These are phyloP conservation scores for Senecio squalidus DNA, from an alignment of 140 eudicot genomes.

Conservation along the genomic window DNA sequence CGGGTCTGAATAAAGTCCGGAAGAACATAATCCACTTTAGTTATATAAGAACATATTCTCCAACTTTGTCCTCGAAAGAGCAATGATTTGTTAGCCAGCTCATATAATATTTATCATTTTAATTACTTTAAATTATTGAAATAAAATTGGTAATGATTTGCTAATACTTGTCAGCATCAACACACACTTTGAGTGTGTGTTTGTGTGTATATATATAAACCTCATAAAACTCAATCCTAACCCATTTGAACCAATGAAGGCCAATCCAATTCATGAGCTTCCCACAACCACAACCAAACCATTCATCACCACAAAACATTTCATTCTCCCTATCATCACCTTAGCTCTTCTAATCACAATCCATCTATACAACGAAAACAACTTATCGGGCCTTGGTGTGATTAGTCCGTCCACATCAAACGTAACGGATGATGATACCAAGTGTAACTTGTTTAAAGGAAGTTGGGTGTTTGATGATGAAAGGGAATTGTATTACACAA, in stretches of 20 bases:
- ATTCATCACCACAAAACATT: slow-evolving; percentile 30
- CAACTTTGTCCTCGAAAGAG: slow-evolving; percentile 29
- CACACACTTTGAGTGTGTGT: slow-evolving; percentile 17
- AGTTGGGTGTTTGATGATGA: slow-evolving; percentile 69
- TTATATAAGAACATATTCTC: slow-evolving; percentile 19
- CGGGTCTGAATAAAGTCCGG: no score
- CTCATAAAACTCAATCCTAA: slow-evolving; percentile 18
- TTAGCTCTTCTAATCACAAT: slow-evolving; percentile 38
- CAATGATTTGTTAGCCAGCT: slow-evolving; percentile 39
- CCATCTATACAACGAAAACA: slow-evolving; percentile 39
- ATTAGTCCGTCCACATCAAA: slow-evolving; percentile 3
- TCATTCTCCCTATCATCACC: slow-evolving; percentile 34
- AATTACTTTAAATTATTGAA: not conserved
- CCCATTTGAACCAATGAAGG: slow-evolving; percentile 39
- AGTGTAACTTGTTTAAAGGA: slow-evolving; percentile 63
- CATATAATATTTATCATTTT: slow-evolving; percentile 12
- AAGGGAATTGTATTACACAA: slow-evolving; percentile 60
- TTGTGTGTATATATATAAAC: slow-evolving; percentile 13
- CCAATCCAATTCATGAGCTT: slow-evolving; percentile 42
- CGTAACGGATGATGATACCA: slow-evolving; percentile 10
- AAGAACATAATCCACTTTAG: not conserved
- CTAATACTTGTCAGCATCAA: slow-evolving; percentile 39
- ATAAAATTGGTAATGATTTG: slow-evolving; percentile 18
- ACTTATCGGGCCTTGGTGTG: slow-evolving; percentile 21
- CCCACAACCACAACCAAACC: slow-evolving; percentile 30